Percentiles rank a stretch among this genome's conserved stretches.
These are phyloP conservation scores for Cruciata laevipes DNA, from an alignment of 257 asterid species.

Conservation along the genomic window DNA sequence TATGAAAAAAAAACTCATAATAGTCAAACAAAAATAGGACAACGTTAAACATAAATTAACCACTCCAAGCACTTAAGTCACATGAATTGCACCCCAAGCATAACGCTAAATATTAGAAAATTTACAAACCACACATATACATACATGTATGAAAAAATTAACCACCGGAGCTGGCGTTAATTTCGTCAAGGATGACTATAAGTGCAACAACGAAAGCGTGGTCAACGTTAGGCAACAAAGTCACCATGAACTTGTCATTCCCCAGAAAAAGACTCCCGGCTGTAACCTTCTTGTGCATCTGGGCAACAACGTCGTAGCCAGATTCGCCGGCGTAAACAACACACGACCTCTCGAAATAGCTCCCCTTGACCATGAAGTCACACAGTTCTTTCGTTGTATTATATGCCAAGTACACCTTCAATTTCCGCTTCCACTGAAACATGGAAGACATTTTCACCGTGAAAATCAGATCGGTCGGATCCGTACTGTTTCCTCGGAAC, in stretches of 20 bases:
- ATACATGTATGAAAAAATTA: neutral
- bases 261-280: neutral
- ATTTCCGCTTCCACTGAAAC: neutral
- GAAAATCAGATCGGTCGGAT: conserved; percentile 16
- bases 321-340: conserved; percentile 30
- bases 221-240: neutral
- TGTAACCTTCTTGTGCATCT: conserved; percentile 8
- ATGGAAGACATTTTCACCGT: conserved; percentile 10
- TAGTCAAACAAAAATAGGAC: no score
- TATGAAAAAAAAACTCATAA: no score
- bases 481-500: conserved; percentile 18
- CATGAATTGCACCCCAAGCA: no score
- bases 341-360: conserved; percentile 27
- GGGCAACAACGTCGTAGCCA: conserved; percentile 22
- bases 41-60: no score
- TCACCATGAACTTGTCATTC: neutral
- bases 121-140: neutral
- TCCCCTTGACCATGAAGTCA: conserved; percentile 31
- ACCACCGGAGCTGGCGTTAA: neutral
- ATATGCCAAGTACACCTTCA: conserved; percentile 7
- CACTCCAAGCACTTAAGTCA: no score
- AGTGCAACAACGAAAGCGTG: neutral
- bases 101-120: no score
- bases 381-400: conserved; percentile 26
- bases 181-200: neutral